Conservation (phyloP, 495 filamentous ascomycete species). For the Penicillium atrosanguineum region DNA sequence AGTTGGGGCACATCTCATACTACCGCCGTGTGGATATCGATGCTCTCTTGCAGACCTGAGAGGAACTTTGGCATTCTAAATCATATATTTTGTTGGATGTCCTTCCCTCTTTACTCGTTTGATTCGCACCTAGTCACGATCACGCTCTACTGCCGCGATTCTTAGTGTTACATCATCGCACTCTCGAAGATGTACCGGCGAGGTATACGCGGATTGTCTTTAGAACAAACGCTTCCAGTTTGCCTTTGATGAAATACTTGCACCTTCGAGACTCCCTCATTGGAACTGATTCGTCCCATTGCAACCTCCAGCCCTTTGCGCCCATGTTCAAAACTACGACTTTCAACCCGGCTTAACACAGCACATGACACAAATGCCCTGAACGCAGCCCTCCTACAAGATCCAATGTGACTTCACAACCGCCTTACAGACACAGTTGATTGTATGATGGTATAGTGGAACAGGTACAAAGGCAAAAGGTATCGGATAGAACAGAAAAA, state of each 20-base stretch:
- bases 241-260: neutral
- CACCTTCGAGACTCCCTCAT: neutral
- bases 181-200: neutral
- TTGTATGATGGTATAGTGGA: slow-evolving; percentile 11
- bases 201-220: neutral
- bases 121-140: neutral
- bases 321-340: neutral
- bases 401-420: neutral
- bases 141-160: neutral
- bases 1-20: slow-evolving; percentile 76
- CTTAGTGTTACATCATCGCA: neutral
- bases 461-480: slow-evolving; percentile 19
- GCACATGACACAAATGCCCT: neutral
- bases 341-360: neutral
- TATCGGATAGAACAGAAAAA: slow-evolving; percentile 18
- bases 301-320: neutral
- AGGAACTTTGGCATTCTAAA: neutral
- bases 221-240: neutral
- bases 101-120: slow-evolving; percentile 10
- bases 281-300: neutral
- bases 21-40: slow-evolving; percentile 80
- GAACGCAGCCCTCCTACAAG: neutral
- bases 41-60: slow-evolving; percentile 61
- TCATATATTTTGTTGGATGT: neutral
- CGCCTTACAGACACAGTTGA: neutral